phyloP scores from a whole-genome alignment of 2,329 filamentous ascomycete genomes.

The Cylindrodendrum hubeiense region DNA sequence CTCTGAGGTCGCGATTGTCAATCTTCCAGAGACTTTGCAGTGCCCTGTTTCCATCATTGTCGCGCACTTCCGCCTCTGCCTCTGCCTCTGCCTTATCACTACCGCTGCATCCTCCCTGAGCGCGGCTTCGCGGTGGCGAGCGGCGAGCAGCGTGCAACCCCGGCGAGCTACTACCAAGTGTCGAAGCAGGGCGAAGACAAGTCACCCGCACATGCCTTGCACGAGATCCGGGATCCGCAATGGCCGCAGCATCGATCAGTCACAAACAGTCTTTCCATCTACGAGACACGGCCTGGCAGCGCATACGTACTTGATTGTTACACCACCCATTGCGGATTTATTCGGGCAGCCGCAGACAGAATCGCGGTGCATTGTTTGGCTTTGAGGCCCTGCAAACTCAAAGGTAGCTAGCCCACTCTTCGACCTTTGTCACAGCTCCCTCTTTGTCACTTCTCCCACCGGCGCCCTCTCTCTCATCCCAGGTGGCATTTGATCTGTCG shows the following conservation, averaged over 20 bases:
- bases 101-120: background rate
- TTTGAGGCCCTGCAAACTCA: background rate
- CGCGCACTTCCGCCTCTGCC: background rate
- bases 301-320: background rate
- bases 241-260: background rate
- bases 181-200: background rate
- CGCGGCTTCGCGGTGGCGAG: constrained; percentile 2
- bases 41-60: constrained; percentile 1
- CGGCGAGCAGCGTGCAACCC: background rate
- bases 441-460: background rate
- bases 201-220: background rate
- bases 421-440: background rate
- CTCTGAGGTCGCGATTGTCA: constrained; percentile 10
- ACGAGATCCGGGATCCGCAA: background rate
- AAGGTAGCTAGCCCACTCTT: background rate
- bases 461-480: background rate
- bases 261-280: constrained; percentile 1
- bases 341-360: background rate
- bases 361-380: background rate
- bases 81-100: background rate
- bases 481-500: background rate
- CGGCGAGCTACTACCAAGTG: background rate
- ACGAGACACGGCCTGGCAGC: background rate
- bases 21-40: constrained; percentile 2
- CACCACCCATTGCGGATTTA: background rate